A percentile compares a stretch with the other conserved stretches of the same genome.
Conservation (phyloP, 176 grass and related monocot species). For the Zea mays region Zm-B73-REFERENCE-NAM-5.0 NC_050100.1:222907001-222907500, state of each 20-base stretch:
- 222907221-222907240: conserved; percentile 76
- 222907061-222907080: neutral
- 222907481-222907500: conserved; percentile 46
- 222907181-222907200: conserved; percentile 67
- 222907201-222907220: conserved; percentile 58
- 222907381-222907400: conserved; percentile 57
- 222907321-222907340: conserved; percentile 49
- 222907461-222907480: conserved; percentile 46
- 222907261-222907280: conserved; percentile 71
- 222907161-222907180: conserved; percentile 89
- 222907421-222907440: conserved; percentile 28
- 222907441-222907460: conserved; percentile 54
- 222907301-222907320: conserved; percentile 48
- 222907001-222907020: conserved; percentile 69
- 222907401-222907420: conserved; percentile 42
- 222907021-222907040: conserved; percentile 59
- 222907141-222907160: conserved; percentile 65
- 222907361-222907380: conserved; percentile 58
- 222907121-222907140: conserved; percentile 39
- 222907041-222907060: neutral
- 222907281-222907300: conserved; percentile 69
- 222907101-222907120: conserved; percentile 78
- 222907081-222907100: conserved; percentile 50
- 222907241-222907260: conserved; percentile 73
- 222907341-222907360: conserved; percentile 42